Conservation (phyloP, 2,329 filamentous ascomycete genomes). For the Colletotrichum kahawae region DNA sequence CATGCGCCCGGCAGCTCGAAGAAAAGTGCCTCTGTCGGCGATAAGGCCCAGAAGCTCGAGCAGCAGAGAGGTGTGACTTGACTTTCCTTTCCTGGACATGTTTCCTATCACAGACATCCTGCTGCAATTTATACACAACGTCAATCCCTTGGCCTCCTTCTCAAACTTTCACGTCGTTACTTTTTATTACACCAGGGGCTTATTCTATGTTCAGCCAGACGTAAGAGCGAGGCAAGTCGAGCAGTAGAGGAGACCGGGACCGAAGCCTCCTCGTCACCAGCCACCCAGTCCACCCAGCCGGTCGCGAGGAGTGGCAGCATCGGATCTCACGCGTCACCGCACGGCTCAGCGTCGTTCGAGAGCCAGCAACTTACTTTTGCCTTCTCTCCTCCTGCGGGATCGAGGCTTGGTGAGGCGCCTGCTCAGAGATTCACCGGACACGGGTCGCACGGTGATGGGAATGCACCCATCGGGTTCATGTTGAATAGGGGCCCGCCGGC, state of each 20-base stretch:
- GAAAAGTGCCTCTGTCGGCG: neutral
- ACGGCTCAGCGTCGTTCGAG: neutral
- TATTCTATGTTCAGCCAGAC: neutral
- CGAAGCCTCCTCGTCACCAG: neutral
- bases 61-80: constrained; percentile 2
- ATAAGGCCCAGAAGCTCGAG: neutral
- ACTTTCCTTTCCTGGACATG: neutral
- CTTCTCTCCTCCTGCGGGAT: neutral
- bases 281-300: neutral
- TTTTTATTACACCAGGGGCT: neutral
- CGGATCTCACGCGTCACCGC: neutral
- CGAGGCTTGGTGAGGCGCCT: neutral
- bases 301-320: neutral
- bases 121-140: neutral
- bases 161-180: neutral
- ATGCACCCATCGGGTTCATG: constrained; percentile 11
- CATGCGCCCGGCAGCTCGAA: constrained; percentile 3
- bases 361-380: neutral
- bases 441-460: constrained; percentile 6
- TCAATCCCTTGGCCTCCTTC: neutral
- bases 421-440: constrained; percentile 3
- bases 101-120: neutral
- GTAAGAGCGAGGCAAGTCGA: neutral
- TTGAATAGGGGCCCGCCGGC: neutral
- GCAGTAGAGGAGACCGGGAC: neutral